phyloP scores from a whole-genome alignment of 352 stramenopile species.

The Globisporangium mamillatum region DNA sequence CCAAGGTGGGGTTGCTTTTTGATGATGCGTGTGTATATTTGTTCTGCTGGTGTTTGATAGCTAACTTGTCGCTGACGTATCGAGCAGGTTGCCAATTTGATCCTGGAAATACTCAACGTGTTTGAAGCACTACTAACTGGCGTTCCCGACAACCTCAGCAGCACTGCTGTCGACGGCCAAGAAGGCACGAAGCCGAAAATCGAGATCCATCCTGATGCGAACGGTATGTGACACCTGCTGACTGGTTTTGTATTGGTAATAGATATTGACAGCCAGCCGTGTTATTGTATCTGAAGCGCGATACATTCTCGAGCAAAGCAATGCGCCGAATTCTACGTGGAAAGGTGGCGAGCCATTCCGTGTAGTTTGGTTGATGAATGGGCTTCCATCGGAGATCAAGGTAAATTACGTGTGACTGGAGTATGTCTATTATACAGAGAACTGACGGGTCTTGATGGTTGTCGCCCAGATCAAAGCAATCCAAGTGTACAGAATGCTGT shows the following conservation, averaged over 20 bases:
- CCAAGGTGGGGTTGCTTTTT: conserved; percentile 36
- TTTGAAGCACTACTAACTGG: conserved; percentile 29
- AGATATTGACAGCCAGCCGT: neutral
- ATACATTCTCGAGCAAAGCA: conserved; percentile 41
- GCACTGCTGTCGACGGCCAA: neutral
- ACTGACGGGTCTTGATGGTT: neutral
- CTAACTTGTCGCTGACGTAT: neutral
- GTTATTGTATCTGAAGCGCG: conserved; percentile 21
- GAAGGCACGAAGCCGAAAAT: neutral
- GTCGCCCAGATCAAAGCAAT: conserved; percentile 20
- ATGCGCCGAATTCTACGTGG: conserved; percentile 25
- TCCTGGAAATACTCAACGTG: conserved; percentile 32
- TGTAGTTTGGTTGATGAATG: neutral
- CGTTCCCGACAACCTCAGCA: neutral
- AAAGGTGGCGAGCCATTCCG: conserved; percentile 48
- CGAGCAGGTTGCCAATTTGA: conserved; percentile 29
- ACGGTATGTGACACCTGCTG: conserved; percentile 25
- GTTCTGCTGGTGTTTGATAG: neutral
- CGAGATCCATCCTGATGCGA: conserved; percentile 33
- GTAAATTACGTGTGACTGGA: neutral
- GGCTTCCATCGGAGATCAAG: conserved; percentile 6
- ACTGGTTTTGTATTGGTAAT: neutral
- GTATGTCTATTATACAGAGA: neutral
- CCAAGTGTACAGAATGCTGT: conserved; percentile 22
- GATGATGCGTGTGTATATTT: neutral